A percentile compares a stretch with the other conserved stretches of the same genome.
phyloP scores from a whole-genome alignment of 129 eudicot genomes.

The Helianthus tuberosus region DNA sequence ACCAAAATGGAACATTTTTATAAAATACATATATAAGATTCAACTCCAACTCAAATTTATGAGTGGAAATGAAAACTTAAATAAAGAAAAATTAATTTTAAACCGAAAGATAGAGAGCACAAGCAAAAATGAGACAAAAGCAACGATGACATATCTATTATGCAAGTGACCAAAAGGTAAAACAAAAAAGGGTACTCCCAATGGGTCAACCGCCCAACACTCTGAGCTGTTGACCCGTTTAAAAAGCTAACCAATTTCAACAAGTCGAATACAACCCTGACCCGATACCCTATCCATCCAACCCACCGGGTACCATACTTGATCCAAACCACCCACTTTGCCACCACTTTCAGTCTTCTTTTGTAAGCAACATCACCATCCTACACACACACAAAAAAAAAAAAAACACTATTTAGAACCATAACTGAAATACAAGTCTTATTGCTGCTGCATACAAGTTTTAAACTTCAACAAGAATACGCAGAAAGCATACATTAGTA shows the following conservation, averaged over 20 bases:
- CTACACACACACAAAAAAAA: not conserved
- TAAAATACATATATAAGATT: not conserved
- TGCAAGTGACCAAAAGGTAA: not conserved
- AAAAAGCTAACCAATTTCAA: not conserved
- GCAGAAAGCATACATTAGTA: not conserved
- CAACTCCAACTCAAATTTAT: not conserved
- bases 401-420: not conserved
- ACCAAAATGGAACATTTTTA: no score
- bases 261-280: not conserved
- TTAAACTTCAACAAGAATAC: not conserved
- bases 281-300: not conserved
- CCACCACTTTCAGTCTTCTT: not conserved
- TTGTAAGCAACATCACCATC: conserved; percentile 2
- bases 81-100: not conserved
- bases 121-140: not conserved
- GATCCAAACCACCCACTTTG: not conserved
- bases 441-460: not conserved
- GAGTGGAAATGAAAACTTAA: not conserved
- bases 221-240: not conserved
- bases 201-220: conserved; percentile 1
- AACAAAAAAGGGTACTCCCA: not conserved
- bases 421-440: not conserved
- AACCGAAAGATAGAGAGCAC: not conserved
- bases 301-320: not conserved
- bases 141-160: not conserved